Evolutionary conservation across 2,329 filamentous ascomycete genomes (phyloP), one percentile per base, ranked within the genome.

Genomic region (Huntiella bhutanensis): DNA sequence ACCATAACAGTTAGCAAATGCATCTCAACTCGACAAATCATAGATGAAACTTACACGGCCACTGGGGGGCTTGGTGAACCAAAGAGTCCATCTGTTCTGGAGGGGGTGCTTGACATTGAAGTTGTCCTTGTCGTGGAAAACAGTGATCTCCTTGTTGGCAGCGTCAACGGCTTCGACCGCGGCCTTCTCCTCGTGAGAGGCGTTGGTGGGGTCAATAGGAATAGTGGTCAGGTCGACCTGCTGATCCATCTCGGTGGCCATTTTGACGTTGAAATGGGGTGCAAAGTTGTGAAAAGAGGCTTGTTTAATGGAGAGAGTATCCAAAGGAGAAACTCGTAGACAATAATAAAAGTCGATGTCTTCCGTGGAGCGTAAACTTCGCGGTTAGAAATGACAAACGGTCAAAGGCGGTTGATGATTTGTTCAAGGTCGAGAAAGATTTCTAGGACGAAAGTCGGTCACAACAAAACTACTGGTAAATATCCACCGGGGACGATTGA

Each of bases 21-120:
- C 38, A 42, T 5, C 41, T 46, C 40, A 36, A 10, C 5, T n/a
- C 34, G 22, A 28, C 22, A 28, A 28, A 28, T 28, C 22, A 28
- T 28, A 13, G n/a, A 28, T 28, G 10, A n/a, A 19, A 57, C 68
- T 50, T 64, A 91, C 86, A 80, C 92, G 95, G 68, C 86, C 87
- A 61, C 80, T 92, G 38, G 88, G 82, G 46, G 91, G 88, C 75
- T 96, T 96, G 58, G 88, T 96, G 71, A 96, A 98, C 92, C 92
- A 98, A 48, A 98, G 71, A 50, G 91, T 96, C 91, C 91, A 98
- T 61, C 83, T 82, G 71, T 95, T 82, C 74, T 93, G 87, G 51
- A 98, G 74, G 54, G 87, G 88, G 64, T 98, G 91, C 74, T 96
- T 98, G 64, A 98, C 91, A 58, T 93, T 98, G 75, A 98, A 98